Evolutionary conservation across 1,139 yeast genomes (phyloP), one percentile per base, ranked within the genome.

Genomic region (Kurtzmaniella quercitrusa): DNA sequence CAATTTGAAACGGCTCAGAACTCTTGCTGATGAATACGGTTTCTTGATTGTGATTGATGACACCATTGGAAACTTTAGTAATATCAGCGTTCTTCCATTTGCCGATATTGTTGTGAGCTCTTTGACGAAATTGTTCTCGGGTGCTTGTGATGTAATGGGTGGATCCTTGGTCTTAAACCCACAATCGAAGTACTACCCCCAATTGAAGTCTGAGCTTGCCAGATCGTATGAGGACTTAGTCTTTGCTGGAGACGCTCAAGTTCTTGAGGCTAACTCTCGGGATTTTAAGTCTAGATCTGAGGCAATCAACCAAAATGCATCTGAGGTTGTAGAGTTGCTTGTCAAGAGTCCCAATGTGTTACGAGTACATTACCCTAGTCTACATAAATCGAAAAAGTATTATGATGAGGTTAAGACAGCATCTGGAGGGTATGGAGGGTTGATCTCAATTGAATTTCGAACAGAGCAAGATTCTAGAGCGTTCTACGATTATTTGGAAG

Each of bases 131-230:
- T 87, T 91, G 14, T 93, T 93, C 57, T 83, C 94, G 25, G 98
- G 98, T 14, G 97, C 89, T 60, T 85, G 96, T 38, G 90, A 91
- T 57, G 97, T 93, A 43, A 86, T 91, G 91, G 96, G 93, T 0
- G 98, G 98, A 3, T 83, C 95, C 11, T 65, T 91, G 49, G 83
- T 90, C 9, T 66, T 93, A 52, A 93, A 91, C 58, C 86, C 93
- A 8, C 57, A 70, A 11, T 75, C 93, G 12, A 67, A 65, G 38
- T 66, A 65, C 48, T 89, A 85, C 62, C 44, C 52, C 0, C 52
- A 54, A 37, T 75, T 91, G 44, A 82, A 84, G 57, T 50, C 62
- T 21, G 75, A 76, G 49, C 70, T 84, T 55, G 59, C 75, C 48
- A 67, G 68, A 4, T 68, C 73, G 37, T 94, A 84, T 58, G 85